Base-by-base conservation (phyloP, 495 filamentous ascomycete genomes). In the Immersiella caudata region DNA sequence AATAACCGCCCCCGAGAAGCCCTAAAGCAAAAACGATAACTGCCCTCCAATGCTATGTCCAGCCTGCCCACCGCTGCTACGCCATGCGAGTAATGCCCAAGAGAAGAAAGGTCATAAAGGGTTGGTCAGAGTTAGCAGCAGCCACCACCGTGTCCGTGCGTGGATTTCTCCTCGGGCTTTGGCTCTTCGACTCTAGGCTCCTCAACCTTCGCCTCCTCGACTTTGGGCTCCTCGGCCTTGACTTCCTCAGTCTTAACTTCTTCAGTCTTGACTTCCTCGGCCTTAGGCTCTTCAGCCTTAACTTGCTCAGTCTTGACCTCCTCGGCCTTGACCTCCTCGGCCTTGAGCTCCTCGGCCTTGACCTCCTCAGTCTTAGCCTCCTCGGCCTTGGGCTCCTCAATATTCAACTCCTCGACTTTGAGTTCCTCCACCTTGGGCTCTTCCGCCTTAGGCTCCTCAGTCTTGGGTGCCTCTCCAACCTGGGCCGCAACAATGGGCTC, bases 101-200 rank as follows among this genome's bases (percentile, higher is more conserved):
- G 5, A 56, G 18, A 59, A 36, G 56, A 29, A 59, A 35, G 57
- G n/a, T 46, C 2, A 46, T 12, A 18, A 18, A 14, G 11, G 40
- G 9, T 14, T 16, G 33, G 20, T 59, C 14, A 33, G 26, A 59
- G 33, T 54, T 66, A 76, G 73, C 74, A 76, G 73, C 74, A 75
- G 35, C n/a, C 60, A 18, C 60, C 40, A 20, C 40, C 62, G 29
- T 64, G 26, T 40, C 50, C 59, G 21, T 2, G 36, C 46, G 7
- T 58, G 20, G 29, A 60, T 54, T 20, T 56, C 52, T 55, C 52
- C 20, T 60, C 52, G 24, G 24, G 21, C 52, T 55, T 55, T 2
- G 52, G 20, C 52, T 22, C 52, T n/a, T n/a, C 46, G 3, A 22
- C 65, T 46, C 52, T 46, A 9, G 21, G 26, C 49, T 25, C 65